Percentiles rank a stretch among this genome's conserved stretches.
These are phyloP conservation scores for Metschnikowia peoriensis DNA, from an alignment of 805 yeast species.

Conservation along the genomic window DNA sequence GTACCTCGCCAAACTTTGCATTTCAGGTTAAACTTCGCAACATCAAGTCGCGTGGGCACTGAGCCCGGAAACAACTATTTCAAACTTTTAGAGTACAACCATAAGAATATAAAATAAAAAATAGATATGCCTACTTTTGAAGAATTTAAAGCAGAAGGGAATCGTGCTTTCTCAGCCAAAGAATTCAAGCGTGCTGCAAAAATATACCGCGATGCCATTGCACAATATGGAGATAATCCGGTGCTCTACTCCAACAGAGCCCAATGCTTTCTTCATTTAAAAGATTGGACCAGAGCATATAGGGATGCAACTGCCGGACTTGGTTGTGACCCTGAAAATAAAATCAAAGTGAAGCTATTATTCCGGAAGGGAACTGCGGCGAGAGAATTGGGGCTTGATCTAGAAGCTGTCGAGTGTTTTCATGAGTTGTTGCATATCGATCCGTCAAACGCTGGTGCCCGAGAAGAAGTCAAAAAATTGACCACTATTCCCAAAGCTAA, in stretches of 20 bases:
- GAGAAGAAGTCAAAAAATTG: constrained; percentile 30
- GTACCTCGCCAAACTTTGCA: not conserved
- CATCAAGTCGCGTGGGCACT: not conserved
- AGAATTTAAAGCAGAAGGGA: constrained; percentile 47
- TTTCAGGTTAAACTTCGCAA: not conserved
- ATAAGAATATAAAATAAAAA: not conserved
- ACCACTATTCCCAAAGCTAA: constrained; percentile 7
- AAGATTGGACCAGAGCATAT: constrained; percentile 48
- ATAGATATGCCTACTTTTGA: constrained; percentile 22
- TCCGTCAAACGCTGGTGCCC: constrained; percentile 38
- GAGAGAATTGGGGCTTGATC: constrained; percentile 23
- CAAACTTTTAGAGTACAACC: not conserved
- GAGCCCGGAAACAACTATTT: not conserved
- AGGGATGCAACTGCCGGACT: constrained; percentile 53
- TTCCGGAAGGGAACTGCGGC: constrained; percentile 51
- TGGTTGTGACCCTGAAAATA: constrained; percentile 23
- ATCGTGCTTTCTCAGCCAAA: constrained; percentile 45
- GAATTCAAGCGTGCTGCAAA: constrained; percentile 51
- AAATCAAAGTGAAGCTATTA: constrained; percentile 45
- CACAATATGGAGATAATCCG: constrained; percentile 47
- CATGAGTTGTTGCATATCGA: constrained; percentile 41
- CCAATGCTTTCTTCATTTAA: constrained; percentile 55
- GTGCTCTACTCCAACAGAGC: constrained; percentile 68
- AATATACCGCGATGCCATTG: constrained; percentile 56
- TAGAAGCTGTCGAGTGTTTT: constrained; percentile 29